Evolutionary conservation across 208 protist genomes (phyloP).

Genomic region (Trypanosomatidae sp.): DNA sequence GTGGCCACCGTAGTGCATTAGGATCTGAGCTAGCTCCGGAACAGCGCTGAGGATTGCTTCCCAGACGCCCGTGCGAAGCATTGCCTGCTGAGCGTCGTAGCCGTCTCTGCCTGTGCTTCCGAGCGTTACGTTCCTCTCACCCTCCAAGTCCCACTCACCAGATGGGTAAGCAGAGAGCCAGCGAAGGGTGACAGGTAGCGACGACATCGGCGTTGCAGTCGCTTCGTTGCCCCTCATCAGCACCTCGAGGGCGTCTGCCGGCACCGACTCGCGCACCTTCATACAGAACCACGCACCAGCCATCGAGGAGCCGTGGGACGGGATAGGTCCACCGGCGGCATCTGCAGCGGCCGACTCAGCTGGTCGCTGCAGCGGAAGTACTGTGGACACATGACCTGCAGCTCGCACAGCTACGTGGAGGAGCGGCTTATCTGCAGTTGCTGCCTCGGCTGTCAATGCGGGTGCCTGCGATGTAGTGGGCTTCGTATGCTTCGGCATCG

Average conservation of each 20-base stretch:
- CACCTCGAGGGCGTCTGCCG: constrained; percentile 12
- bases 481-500: neutral
- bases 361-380: constrained; percentile 1
- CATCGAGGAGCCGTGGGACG: constrained; percentile 6
- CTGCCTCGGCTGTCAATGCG: neutral
- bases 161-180: constrained; percentile 14
- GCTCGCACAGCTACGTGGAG: constrained; percentile 23
- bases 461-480: neutral
- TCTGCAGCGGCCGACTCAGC: neutral
- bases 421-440: constrained; percentile 7
- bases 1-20: constrained; percentile 15
- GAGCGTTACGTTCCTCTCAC: neutral
- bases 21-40: constrained; percentile 32
- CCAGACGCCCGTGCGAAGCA: constrained; percentile 40
- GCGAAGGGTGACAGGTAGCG: neutral
- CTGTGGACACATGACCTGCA: constrained; percentile 26
- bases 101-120: neutral
- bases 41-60: constrained; percentile 27
- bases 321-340: neutral
- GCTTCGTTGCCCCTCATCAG: constrained; percentile 1
- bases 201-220: neutral
- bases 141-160: neutral
- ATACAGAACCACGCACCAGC: constrained; percentile 23
- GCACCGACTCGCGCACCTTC: constrained; percentile 23
- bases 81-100: constrained; percentile 15